Evolutionary conservation across 1,139 yeast species (phyloP), one percentile per base, ranked within the genome.

Genomic region (Yamadazyma atmosphaerica): DNA sequence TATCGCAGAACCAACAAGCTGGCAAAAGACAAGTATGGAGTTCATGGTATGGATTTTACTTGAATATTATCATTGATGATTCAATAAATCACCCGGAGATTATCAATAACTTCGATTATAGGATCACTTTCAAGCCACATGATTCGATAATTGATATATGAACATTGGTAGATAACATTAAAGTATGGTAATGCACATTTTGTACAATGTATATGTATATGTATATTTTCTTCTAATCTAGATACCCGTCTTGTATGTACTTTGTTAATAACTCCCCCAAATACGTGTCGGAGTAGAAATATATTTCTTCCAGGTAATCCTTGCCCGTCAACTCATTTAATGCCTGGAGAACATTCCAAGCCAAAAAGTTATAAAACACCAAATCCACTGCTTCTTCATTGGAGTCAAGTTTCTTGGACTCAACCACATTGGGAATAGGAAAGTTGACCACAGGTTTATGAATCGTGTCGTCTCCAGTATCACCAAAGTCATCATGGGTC

Each of bases 391-490:
- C 41, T n/a, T 63, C 61, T 9, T 44, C 50, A 2, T 44, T 51
- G 2, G 50, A 42, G 2, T 43, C 38, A 7, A 47, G 37, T 4
- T 50, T 39, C 15, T 61, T 42, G 1, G 83, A 62, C 50, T 80
- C 84, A 13, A 90, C 79, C 4, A 87, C 94, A 50, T 87, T 88
- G 3, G 96, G 95, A 4, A 86, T 68, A 4, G 74, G 75, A 54
- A 72, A 83, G 42, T 73, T 68, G 0, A 69, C 67, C 39, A 84
- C 75, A 1, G 85, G 75, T 39, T 68, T 71, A 60, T 92, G 98
- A 1, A 74, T 66, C 0, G 96, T 88, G 54, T 92, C 98, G 55
- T 92, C 98, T 12, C 98, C 98, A 46, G 79, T 80, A 44, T 67
- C 60, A 0, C 97, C 98, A 51, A 76, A 73, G 53, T 89, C 98